Percentiles rank a stretch among this genome's conserved stretches.
These are phyloP conservation scores for Zymoseptoria ardabiliae DNA, from an alignment of 2,329 filamentous ascomycete species.

Conservation along the genomic window DNA sequence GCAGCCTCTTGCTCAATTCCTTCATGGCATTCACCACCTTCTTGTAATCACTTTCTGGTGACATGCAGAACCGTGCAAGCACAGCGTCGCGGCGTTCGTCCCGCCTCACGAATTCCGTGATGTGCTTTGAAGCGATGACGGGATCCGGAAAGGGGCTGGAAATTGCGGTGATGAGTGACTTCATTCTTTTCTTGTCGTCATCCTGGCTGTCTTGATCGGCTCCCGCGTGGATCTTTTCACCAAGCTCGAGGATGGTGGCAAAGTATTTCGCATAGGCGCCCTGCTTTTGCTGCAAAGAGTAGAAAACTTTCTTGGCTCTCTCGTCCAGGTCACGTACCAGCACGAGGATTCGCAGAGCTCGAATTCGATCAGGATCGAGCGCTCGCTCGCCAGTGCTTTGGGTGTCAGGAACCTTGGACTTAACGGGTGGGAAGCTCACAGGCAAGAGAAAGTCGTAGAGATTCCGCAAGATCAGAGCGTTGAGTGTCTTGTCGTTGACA, in stretches of 20 bases:
- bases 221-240: slow-evolving; percentile 83
- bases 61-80: slow-evolving; percentile 77
- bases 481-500: slow-evolving; percentile 80
- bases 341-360: slow-evolving; percentile 76
- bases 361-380: slow-evolving; percentile 65
- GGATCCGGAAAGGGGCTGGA: slow-evolving; percentile 70
- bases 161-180: slow-evolving; percentile 65
- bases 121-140: slow-evolving; percentile 62
- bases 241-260: slow-evolving; percentile 70
- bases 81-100: slow-evolving; percentile 88
- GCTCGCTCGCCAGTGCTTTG: slow-evolving; percentile 39
- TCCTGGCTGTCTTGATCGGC: slow-evolving; percentile 64
- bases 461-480: slow-evolving; percentile 74
- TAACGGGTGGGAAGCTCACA: slow-evolving; percentile 72
- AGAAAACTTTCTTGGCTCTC: slow-evolving; percentile 78
- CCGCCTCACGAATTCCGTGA: slow-evolving; percentile 83
- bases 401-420: slow-evolving; percentile 41
- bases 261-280: slow-evolving; percentile 66
- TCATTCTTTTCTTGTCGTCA: slow-evolving; percentile 55
- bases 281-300: slow-evolving; percentile 74
- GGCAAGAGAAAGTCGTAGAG: slow-evolving; percentile 86
- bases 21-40: slow-evolving; percentile 85
- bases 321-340: slow-evolving; percentile 71
- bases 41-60: slow-evolving; percentile 81
- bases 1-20: slow-evolving; percentile 65